Conservation (phyloP, 1,284 basidiomycete species). For the Moniliella sp. region DNA sequence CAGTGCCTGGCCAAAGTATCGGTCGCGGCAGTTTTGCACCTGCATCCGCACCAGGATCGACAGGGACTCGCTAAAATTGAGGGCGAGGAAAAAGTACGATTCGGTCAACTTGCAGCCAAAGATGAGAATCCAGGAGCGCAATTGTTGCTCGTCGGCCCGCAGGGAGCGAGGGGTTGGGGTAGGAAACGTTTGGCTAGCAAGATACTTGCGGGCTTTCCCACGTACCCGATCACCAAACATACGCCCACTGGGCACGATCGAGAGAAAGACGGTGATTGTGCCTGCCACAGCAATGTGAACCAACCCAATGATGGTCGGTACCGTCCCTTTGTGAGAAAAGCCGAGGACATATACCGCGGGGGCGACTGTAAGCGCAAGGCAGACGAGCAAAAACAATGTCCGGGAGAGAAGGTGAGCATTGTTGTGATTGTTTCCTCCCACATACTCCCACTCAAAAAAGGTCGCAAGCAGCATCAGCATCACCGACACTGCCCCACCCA, state of each 20-base stretch:
- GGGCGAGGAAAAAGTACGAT: constrained; percentile 33
- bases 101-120: constrained; percentile 34
- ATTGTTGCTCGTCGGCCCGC: constrained; percentile 22
- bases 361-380: constrained; percentile 27
- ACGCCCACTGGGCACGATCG: constrained; percentile 25
- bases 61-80: constrained; percentile 31
- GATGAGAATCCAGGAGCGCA: constrained; percentile 27
- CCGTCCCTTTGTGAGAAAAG: constrained; percentile 18
- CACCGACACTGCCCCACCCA: constrained; percentile 30
- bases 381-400: constrained; percentile 25
- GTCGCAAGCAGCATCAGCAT: constrained; percentile 30
- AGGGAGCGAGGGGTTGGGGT: constrained; percentile 24
- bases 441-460: constrained; percentile 30
- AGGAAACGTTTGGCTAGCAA: constrained; percentile 33
- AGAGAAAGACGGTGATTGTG: constrained; percentile 26
- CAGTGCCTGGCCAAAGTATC: constrained; percentile 28
- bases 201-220: constrained; percentile 31
- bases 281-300: constrained; percentile 23
- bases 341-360: constrained; percentile 30
- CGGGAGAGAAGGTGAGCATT: constrained; percentile 29
- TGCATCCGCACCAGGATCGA: constrained; percentile 31
- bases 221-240: constrained; percentile 33
- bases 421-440: constrained; percentile 33
- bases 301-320: constrained; percentile 17
- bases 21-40: constrained; percentile 28